Percentiles rank a stretch among this genome's conserved stretches.
These are phyloP conservation scores for Cladorrhinum sp. DNA, from an alignment of 2,329 filamentous ascomycete species.

Conservation along the genomic window DNA sequence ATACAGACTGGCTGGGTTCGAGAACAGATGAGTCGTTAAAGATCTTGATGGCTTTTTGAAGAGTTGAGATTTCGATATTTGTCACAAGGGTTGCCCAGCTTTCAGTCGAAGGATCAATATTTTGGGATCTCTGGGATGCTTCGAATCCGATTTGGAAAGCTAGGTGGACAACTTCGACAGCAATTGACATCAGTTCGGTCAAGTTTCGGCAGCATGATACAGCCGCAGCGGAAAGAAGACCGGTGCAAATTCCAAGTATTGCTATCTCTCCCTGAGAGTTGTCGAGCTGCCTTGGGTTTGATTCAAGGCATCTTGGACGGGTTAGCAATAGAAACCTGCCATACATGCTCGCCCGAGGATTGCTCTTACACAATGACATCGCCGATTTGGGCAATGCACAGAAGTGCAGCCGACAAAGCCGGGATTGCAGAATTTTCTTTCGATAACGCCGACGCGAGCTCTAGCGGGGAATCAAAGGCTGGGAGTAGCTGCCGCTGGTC, in stretches of 20 bases:
- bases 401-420: slow-evolving; percentile 3
- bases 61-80: background rate
- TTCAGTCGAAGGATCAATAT: background rate
- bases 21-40: slow-evolving; percentile 3
- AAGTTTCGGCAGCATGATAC: slow-evolving; percentile 11
- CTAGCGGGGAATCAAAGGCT: slow-evolving; percentile 1
- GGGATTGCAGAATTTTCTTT: background rate
- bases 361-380: slow-evolving; percentile 11
- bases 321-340: background rate
- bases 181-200: slow-evolving; percentile 9
- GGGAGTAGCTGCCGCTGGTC: background rate
- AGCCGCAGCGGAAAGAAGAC: slow-evolving; percentile 7
- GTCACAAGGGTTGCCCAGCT: slow-evolving; percentile 15
- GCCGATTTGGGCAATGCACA: slow-evolving; percentile 11
- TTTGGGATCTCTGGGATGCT: background rate
- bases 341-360: background rate
- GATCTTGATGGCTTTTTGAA: background rate
- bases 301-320: slow-evolving; percentile 8
- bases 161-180: slow-evolving; percentile 6
- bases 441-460: slow-evolving; percentile 1
- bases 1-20: slow-evolving; percentile 1
- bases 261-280: background rate
- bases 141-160: slow-evolving; percentile 10
- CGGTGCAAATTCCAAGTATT: slow-evolving; percentile 11
- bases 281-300: slow-evolving; percentile 6